Base-by-base conservation (phyloP, 163 green algal genomes). In the Volvox carteri region DNA sequence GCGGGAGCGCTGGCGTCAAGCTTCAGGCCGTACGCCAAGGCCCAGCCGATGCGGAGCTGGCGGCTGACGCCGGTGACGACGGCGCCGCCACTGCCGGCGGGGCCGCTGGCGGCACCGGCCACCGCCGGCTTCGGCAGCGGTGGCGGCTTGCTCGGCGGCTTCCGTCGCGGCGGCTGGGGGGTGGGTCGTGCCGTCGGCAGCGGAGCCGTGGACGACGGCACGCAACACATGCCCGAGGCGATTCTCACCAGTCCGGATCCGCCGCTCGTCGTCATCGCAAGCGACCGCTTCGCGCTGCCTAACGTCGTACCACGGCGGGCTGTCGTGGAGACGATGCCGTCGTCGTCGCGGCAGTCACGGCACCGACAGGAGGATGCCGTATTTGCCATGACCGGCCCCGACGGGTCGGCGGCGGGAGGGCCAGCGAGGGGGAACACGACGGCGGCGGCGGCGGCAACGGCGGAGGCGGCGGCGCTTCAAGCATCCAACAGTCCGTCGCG, bases 1-100 rank as follows among this genome's bases (percentile, higher is more conserved):
- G 56, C 56, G 4, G 79, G 87, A 6, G 62, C 67, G 33, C 78
- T 91, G 70, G 68, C 50, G 37, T 37, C 48, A 14, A 12, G 52
- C 70, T 91, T 91, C 46, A 21, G 33, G 28, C 70, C 73, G 9
- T 91, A 91, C 72, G 76, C 83, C 19, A 18, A 46, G 19, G 14
- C 76, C 33, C 35, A 35, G 67, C 65, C 65, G 65, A 79, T 86
- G 4, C 62, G 86, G 23, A 65, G 23, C 23, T 90, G 86, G 86
- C 76, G 86, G 2, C 65, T 90, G n/a, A 84, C 86, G 25, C 86
- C 86, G 18, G 4, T 70, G 21, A 2, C 4, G n/a, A 35, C 35
- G n/a, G n/a, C 81, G 0, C 7, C 5, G 5, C 7, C 42, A 33
- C 42, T 86, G 62, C 62, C 79, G 41, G 46, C 30, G 4, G 48